phyloP scores from a whole-genome alignment of 208 protist genomes.

The Novymonas esmeraldas region DNA sequence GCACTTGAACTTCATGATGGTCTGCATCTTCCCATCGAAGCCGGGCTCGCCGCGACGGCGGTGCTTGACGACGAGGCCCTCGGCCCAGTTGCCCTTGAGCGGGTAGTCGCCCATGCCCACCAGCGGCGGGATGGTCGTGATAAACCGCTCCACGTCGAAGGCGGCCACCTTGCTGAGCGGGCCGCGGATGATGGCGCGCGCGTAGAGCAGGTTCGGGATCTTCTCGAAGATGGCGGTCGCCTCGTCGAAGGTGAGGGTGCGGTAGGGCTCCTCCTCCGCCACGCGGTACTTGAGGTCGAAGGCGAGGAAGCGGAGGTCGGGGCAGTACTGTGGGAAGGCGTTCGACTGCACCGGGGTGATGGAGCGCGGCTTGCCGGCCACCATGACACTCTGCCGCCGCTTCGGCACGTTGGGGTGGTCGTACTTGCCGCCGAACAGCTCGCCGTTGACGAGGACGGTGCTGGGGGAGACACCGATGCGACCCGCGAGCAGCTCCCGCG shows the following conservation, averaged over 20 bases:
- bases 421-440: constrained; percentile 90
- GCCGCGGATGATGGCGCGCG: constrained; percentile 71
- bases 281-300: constrained; percentile 85
- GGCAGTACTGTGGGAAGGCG: constrained; percentile 88
- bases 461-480: constrained; percentile 31
- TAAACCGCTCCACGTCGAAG: constrained; percentile 85
- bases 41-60: constrained; percentile 52
- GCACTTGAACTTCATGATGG: constrained; percentile 89
- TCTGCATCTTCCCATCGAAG: constrained; percentile 60
- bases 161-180: constrained; percentile 75
- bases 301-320: constrained; percentile 87
- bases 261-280: constrained; percentile 31
- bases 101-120: constrained; percentile 89
- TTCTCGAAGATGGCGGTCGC: constrained; percentile 66
- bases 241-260: constrained; percentile 74
- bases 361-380: constrained; percentile 45
- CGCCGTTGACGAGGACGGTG: constrained; percentile 80
- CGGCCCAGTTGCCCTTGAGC: constrained; percentile 80
- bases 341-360: constrained; percentile 78
- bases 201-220: constrained; percentile 78
- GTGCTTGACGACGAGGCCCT: constrained; percentile 87
- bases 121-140: constrained; percentile 77
- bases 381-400: constrained; percentile 53
- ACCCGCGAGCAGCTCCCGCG: constrained; percentile 49
- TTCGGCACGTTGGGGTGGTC: constrained; percentile 72